Conservation (phyloP, 139 green algal species). For the Chlamydomonas asymmetrica region DNA sequence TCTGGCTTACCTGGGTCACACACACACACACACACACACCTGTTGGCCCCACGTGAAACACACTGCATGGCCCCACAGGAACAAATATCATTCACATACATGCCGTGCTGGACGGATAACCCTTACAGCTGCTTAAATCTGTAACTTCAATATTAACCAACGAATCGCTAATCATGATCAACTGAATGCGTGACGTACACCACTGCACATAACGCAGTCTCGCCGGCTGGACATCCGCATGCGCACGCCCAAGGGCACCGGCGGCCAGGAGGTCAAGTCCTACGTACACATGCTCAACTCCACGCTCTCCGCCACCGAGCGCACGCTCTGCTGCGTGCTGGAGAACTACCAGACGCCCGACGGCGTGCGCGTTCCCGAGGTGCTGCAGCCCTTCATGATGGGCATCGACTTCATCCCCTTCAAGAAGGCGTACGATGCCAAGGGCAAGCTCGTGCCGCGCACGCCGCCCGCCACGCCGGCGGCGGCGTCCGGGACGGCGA, state of each 20-base stretch:
- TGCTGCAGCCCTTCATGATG: slow-evolving; percentile 91
- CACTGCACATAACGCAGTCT: no score
- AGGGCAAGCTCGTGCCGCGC: slow-evolving; percentile 69
- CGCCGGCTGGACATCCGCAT: slow-evolving; percentile 83
- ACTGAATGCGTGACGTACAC: no score
- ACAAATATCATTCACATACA: no score
- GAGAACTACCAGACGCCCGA: slow-evolving; percentile 96
- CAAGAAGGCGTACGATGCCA: slow-evolving; percentile 62
- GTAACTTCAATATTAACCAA: no score
- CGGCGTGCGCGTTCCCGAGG: slow-evolving; percentile 39
- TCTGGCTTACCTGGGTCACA: no score
- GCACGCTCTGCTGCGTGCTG: slow-evolving; percentile 97
- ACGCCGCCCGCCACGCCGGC: slow-evolving; percentile 12
- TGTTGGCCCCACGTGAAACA: no score
- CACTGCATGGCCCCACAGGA: no score
- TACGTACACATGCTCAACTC: slow-evolving; percentile 98
- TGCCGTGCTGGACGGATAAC: no score
- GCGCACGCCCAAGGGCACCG: slow-evolving; percentile 51
- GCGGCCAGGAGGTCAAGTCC: slow-evolving; percentile 69
- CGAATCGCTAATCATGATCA: no score
- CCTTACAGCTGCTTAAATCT: no score
- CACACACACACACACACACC: no score
- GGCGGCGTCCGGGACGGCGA: no score
- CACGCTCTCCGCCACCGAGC: slow-evolving; percentile 95
- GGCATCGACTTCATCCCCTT: slow-evolving; percentile 96